Percentiles rank a stretch among this genome's conserved stretches.
Evolutionary conservation across 2,329 filamentous ascomycete species (phyloP).

Genomic region (Colletotrichum sp.): DNA sequence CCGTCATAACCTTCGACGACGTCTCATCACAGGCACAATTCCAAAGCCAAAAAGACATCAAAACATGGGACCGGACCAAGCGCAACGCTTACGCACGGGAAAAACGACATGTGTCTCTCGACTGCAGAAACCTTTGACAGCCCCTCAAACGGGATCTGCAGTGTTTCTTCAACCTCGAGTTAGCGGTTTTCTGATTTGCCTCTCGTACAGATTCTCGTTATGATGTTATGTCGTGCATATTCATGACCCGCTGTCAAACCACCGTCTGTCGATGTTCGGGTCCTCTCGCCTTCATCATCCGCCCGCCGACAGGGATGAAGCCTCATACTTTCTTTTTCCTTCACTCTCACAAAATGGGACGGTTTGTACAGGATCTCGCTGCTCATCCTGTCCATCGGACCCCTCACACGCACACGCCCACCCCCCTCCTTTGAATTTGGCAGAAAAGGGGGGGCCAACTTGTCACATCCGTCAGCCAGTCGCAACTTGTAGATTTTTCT

Average conservation of each 20-base stretch:
- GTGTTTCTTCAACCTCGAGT: neutral
- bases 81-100: neutral
- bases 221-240: constrained; percentile 15
- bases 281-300: neutral
- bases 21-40: neutral
- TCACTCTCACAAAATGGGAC: neutral
- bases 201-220: constrained; percentile 3
- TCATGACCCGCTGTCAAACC: constrained; percentile 15
- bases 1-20: neutral
- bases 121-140: neutral
- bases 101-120: neutral
- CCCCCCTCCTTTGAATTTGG: neutral
- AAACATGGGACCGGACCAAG: neutral
- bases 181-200: neutral
- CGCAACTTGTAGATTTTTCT: constrained; percentile 11
- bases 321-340: neutral
- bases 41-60: neutral
- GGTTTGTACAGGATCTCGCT: constrained; percentile 13
- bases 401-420: neutral
- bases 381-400: neutral
- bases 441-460: constrained; percentile 1
- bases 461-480: constrained; percentile 21
- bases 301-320: neutral
- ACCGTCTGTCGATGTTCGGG: constrained; percentile 15
- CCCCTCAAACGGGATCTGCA: neutral